Conservation (phyloP, 257 asterid species). For the Fraxinus anomala region DNA sequence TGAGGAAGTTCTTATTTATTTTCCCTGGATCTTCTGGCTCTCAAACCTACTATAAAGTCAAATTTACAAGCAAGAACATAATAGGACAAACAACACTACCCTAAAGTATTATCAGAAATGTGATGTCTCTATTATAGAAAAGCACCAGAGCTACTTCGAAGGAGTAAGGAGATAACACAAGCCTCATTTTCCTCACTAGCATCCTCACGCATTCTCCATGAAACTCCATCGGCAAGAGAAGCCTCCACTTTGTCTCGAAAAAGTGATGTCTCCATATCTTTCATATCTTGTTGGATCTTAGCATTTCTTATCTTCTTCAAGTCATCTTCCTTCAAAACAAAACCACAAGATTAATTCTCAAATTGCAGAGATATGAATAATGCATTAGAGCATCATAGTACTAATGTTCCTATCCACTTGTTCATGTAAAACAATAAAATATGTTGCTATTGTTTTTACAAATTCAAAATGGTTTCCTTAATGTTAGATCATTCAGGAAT, state of each 20-base stretch:
- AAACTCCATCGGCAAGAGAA: slow-evolving; percentile 85
- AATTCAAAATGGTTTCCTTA: neutral
- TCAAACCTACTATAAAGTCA: slow-evolving; percentile 16
- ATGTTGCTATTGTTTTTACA: neutral
- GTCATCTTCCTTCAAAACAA: slow-evolving; percentile 78
- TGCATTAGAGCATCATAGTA: neutral
- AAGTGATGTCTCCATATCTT: slow-evolving; percentile 96
- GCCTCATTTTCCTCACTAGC: slow-evolving; percentile 95
- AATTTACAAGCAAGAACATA: neutral
- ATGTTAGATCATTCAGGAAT: neutral
- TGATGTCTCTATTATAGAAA: neutral
- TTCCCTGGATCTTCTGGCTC: slow-evolving; percentile 17
- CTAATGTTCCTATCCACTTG: neutral
- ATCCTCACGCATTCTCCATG: slow-evolving; percentile 98
- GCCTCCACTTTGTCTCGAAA: slow-evolving; percentile 82
- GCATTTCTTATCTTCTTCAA: slow-evolving; percentile 63
- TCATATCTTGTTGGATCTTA: slow-evolving; percentile 61
- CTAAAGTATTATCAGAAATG: neutral
- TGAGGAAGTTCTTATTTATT: neutral
- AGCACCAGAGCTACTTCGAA: neutral
- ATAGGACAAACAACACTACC: neutral
- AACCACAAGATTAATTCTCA: slow-evolving; percentile 24
- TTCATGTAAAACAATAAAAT: slow-evolving; percentile 9
- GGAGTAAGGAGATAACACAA: slow-evolving; percentile 24
- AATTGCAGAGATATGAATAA: neutral